These are phyloP conservation scores for Marasmius tenuissimus DNA, from an alignment of 1,284 basidiomycete species.

Conservation along the genomic window DNA sequence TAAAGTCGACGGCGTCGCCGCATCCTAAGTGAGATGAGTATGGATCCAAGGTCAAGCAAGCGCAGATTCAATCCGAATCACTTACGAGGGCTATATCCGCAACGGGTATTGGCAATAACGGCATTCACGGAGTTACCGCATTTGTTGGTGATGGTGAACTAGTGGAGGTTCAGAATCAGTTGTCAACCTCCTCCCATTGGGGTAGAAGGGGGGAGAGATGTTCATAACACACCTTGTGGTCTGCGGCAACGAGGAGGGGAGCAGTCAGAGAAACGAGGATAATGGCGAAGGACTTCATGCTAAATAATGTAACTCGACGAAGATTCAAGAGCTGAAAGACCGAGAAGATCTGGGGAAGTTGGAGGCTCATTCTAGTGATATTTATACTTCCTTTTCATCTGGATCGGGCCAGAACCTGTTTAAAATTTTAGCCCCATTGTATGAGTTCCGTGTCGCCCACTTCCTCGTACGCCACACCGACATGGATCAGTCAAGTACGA, in stretches of 20 bases:
- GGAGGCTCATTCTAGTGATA: too few species aligned
- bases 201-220: not conserved
- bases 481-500: too few species aligned
- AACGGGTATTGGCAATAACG: constrained; percentile 35
- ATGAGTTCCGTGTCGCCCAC: too few species aligned
- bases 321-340: too few species aligned
- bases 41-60: not conserved
- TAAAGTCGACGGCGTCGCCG: constrained; percentile 10
- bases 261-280: not conserved
- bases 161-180: not conserved
- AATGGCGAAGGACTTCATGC: not conserved
- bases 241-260: not conserved
- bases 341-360: too few species aligned
- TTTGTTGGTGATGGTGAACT: constrained; percentile 33
- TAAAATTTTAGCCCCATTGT: too few species aligned
- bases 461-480: too few species aligned
- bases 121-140: constrained; percentile 31
- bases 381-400: too few species aligned
- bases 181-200: not conserved
- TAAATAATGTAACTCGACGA: too few species aligned
- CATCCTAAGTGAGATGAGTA: not conserved
- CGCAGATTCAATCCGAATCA: constrained; percentile 4
- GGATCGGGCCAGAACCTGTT: too few species aligned
- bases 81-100: constrained; percentile 38
- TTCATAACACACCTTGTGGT: not conserved